Evolutionary conservation across 768 basidiomycete species (phyloP).

Genomic region (Leccinum incarnatum): DNA sequence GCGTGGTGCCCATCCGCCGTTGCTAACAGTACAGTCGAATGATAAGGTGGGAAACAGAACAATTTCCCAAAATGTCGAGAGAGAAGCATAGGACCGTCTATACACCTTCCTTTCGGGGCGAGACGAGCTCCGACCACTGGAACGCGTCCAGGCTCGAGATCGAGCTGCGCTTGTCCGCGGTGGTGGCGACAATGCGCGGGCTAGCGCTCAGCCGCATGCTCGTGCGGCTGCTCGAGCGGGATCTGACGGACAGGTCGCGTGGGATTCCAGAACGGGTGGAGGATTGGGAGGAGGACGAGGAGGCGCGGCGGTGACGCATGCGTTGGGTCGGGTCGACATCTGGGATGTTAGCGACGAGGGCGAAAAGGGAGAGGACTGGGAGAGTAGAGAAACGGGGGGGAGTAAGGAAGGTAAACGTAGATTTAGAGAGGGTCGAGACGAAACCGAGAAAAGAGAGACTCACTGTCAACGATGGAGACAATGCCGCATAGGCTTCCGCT

Average conservation of each 20-base stretch:
- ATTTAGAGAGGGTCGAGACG: background rate
- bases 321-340: conserved; percentile 76
- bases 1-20: background rate
- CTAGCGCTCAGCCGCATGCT: conserved; percentile 34
- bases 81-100: background rate
- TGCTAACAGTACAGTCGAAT: conserved; percentile 10
- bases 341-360: conserved; percentile 66
- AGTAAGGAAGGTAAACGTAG: background rate
- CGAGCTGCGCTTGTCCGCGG: conserved; percentile 30
- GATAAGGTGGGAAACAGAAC: background rate
- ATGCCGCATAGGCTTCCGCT: conserved; percentile 60
- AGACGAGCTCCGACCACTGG: conserved; percentile 33
- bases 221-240: conserved; percentile 44
- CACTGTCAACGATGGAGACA: conserved; percentile 83
- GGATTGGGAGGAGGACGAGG: conserved; percentile 63
- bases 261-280: conserved; percentile 38
- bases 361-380: conserved; percentile 76
- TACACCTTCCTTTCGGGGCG: conserved; percentile 30
- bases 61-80: background rate
- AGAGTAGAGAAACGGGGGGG: background rate
- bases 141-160: conserved; percentile 32
- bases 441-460: conserved; percentile 23
- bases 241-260: conserved; percentile 35
- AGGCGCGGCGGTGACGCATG: conserved; percentile 77
- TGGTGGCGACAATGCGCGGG: conserved; percentile 32